These are phyloP conservation scores for Aspergillus transmontanensis DNA, from an alignment of 2,329 filamentous ascomycete genomes.

Conservation along the genomic window DNA sequence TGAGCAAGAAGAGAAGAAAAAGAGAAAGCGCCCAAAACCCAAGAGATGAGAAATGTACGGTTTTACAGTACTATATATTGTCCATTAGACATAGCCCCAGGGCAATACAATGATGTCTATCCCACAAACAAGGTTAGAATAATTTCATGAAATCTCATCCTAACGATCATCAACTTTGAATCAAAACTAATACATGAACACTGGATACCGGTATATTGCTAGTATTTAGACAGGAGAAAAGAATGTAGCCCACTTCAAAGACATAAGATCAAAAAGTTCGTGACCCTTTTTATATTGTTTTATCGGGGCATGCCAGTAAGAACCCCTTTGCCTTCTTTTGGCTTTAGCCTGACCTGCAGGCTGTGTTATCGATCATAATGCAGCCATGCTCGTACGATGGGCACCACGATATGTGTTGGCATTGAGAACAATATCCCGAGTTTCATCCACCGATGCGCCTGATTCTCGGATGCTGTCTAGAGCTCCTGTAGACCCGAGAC, in stretches of 20 bases:
- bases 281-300: neutral
- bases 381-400: slow-evolving; percentile 31
- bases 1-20: neutral
- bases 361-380: slow-evolving; percentile 7
- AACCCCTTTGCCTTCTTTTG: slow-evolving; percentile 12
- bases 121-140: neutral
- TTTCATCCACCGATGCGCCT: slow-evolving; percentile 30
- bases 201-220: neutral
- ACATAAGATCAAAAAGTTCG: neutral
- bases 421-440: slow-evolving; percentile 20
- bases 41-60: neutral
- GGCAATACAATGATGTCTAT: neutral
- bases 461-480: slow-evolving; percentile 38
- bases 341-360: slow-evolving; percentile 27
- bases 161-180: neutral
- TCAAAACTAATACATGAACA: neutral
- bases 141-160: neutral
- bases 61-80: neutral
- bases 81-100: neutral
- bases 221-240: slow-evolving; percentile 7
- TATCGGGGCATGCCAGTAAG: neutral
- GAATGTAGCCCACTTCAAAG: neutral
- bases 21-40: neutral
- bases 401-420: slow-evolving; percentile 33
- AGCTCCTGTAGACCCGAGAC: slow-evolving; percentile 17